Evolutionary conservation across 495 filamentous ascomycete species (phyloP), one percentile per base, ranked within the genome.

Genomic region (Aspergillus kassunensis): DNA sequence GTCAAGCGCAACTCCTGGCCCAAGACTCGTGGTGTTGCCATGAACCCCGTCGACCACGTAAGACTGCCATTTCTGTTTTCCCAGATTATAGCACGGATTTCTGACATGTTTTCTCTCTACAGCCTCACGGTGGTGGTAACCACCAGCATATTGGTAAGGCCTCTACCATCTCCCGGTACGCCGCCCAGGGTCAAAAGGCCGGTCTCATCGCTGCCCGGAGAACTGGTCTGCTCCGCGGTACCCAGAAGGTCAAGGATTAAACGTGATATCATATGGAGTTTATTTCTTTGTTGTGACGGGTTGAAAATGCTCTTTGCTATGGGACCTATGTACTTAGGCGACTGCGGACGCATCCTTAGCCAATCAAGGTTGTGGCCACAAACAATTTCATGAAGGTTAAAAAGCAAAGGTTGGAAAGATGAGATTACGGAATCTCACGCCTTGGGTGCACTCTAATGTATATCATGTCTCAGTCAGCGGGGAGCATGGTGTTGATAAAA

Each of bases 101-200:
- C 67, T 77, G 56, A 80, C 61, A 49, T 29, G 15, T 15, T 12
- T 51, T 47, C 54, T 48, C 35, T 58, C 50, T 69, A 66, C 54
- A 85, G 82, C 93, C 93, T 80, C 93, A 98, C 89, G 93, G 93
- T 88, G 88, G 88, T 92, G 93, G 93, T 96, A 99, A 99, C 82
- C 93, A 99, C 80, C 93, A 99, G 83, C 93, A 99, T 80, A 99
- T 99, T 69, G 93, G 93, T 87, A 97, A 97, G 81, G 95, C 93
- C 55, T 97, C 95, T 33, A 99, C 93, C 61, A 99, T 99, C 79
- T 96, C 90, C 59, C 87, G 93, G 72, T 96, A 91, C 79, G 93
- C 93, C 57, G 87, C 86, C 70, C 88, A 89, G 74, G 93, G 93
- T 88, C 93, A 99, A 83, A 99, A 99, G 84, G 95, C 95, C 69